A percentile compares a stretch with the other conserved stretches of the same genome.
Evolutionary conservation across 139 green algal genomes (phyloP).

Genomic region (Edaphochlamys debaryana): DNA sequence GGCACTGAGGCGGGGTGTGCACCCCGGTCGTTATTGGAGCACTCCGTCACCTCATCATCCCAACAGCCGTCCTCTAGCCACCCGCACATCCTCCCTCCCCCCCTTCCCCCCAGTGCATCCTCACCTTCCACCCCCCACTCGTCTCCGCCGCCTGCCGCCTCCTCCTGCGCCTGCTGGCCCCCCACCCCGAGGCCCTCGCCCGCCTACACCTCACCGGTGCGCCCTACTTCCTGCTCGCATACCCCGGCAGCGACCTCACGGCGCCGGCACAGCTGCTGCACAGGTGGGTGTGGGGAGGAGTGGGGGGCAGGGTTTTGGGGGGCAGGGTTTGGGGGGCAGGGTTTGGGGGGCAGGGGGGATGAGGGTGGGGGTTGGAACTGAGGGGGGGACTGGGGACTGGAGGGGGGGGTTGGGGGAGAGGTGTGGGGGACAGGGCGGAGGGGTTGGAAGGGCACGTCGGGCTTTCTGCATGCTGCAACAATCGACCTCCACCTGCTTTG

Average conservation of each 20-base stretch:
- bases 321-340: not conserved
- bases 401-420: too few species aligned
- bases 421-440: too few species aligned
- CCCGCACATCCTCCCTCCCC: not conserved
- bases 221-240: constrained; percentile 91
- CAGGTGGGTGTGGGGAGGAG: constrained; percentile 39
- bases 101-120: constrained; percentile 67
- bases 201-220: constrained; percentile 89
- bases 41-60: not conserved
- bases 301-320: not conserved
- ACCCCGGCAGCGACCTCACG: constrained; percentile 86
- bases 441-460: too few species aligned
- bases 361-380: too few species aligned
- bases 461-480: too few species aligned
- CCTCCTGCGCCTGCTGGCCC: constrained; percentile 69
- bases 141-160: constrained; percentile 73
- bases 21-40: too few species aligned
- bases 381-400: too few species aligned
- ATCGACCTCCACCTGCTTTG: too few species aligned
- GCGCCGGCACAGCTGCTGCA: constrained; percentile 77
- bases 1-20: too few species aligned
- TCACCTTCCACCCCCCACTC: constrained; percentile 83
- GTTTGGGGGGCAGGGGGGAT: not conserved
- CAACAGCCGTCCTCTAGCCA: not conserved
- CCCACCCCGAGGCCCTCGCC: constrained; percentile 71